These are phyloP conservation scores for Rubia yunnanensis DNA, from an alignment of 257 asterid genomes.

Conservation along the genomic window DNA sequence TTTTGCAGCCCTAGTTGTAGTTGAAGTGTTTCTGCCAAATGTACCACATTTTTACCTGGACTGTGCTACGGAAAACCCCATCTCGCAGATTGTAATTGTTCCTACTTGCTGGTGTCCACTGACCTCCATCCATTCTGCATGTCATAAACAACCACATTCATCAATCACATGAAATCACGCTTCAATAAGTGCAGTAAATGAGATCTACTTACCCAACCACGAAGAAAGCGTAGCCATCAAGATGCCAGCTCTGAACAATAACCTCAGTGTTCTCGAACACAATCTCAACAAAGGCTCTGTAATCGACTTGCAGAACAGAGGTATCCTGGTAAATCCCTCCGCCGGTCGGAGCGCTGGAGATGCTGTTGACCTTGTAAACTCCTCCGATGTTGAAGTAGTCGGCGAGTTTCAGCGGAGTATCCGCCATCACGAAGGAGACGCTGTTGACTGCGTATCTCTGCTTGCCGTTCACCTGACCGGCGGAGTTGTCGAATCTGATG, in stretches of 20 bases:
- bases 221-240: slow-evolving; percentile 70
- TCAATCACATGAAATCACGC: background rate
- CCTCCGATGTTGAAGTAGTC: slow-evolving; percentile 69
- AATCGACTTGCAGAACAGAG: slow-evolving; percentile 59
- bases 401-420: slow-evolving; percentile 71
- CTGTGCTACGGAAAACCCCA: slow-evolving; percentile 70
- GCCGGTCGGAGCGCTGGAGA: slow-evolving; percentile 49
- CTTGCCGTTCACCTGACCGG: slow-evolving; percentile 62
- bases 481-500: slow-evolving; percentile 51
- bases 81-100: slow-evolving; percentile 69
- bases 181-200: background rate
- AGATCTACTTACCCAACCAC: slow-evolving; percentile 74
- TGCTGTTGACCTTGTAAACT: slow-evolving; percentile 57
- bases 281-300: slow-evolving; percentile 62
- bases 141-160: slow-evolving; percentile 15
- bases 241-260: slow-evolving; percentile 77
- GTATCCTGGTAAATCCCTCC: slow-evolving; percentile 82
- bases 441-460: slow-evolving; percentile 81
- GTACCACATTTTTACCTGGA: slow-evolving; percentile 41
- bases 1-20: background rate
- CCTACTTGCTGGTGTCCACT: slow-evolving; percentile 57
- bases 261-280: slow-evolving; percentile 63
- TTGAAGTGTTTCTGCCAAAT: background rate
- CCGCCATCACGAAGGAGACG: slow-evolving; percentile 54
- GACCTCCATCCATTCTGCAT: slow-evolving; percentile 91